phyloP scores from a whole-genome alignment of 441 rosid species.

The Codiaeum variegatum region DNA sequence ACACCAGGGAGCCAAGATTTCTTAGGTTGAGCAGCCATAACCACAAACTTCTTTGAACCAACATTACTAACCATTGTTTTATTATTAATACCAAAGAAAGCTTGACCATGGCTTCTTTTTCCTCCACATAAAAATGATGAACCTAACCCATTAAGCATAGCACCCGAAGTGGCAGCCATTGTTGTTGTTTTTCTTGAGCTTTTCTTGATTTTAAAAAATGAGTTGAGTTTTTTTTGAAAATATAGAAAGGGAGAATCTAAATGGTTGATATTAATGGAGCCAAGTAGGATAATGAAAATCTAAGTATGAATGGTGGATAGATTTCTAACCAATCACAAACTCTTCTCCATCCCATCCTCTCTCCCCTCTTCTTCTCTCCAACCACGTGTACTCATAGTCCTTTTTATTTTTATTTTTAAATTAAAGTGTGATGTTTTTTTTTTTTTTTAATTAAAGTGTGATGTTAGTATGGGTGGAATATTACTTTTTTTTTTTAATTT shows the following conservation, averaged over 20 bases:
- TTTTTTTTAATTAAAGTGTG: too few species aligned
- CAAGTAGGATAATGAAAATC: conserved; percentile 31
- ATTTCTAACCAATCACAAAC: conserved; percentile 66
- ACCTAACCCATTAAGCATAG: conserved; percentile 71
- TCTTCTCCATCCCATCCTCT: conserved; percentile 32
- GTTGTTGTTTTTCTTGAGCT: neutral
- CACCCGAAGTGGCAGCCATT: conserved; percentile 63
- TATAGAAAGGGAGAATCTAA: conserved; percentile 9
- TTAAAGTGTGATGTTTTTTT: too few species aligned
- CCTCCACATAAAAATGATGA: conserved; percentile 68
- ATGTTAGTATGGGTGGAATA: too few species aligned
- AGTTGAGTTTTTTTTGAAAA: neutral
- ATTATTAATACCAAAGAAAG: conserved; percentile 31
- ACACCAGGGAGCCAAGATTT: conserved; percentile 93
- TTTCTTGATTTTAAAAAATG: neutral
- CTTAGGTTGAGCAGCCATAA: conserved; percentile 51
- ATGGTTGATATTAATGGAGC: conserved; percentile 26
- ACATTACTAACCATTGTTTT: conserved; percentile 8
- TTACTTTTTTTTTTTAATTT: too few species aligned
- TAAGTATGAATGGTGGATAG: conserved; percentile 52
- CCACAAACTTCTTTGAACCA: conserved; percentile 44
- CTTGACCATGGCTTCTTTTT: conserved; percentile 31
- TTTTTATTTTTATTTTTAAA: neutral
- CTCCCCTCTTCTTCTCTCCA: conserved; percentile 13
- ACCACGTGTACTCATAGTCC: conserved; percentile 29